Conservation (phyloP, 2,329 filamentous ascomycete species). For the Escovopsis sp. region DNA sequence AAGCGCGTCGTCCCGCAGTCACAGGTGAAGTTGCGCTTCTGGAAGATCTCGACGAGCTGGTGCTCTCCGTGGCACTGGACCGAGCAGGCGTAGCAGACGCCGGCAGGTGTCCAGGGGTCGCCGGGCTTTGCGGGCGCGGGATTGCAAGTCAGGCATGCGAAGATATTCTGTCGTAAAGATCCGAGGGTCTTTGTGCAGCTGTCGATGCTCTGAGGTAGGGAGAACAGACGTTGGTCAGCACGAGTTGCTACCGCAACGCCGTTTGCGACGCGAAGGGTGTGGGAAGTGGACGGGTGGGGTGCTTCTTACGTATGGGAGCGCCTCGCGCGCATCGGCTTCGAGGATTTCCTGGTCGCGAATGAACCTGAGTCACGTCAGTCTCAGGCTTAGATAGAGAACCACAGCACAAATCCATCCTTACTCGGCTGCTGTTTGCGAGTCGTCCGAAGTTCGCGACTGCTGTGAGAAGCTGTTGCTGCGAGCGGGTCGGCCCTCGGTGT, state of each 20-base stretch:
- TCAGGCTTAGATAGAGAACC: too few species aligned
- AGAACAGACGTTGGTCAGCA: too few species aligned
- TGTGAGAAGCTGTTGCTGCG: slow-evolving; percentile 47
- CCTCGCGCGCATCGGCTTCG: slow-evolving; percentile 89
- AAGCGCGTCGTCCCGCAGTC: slow-evolving; percentile 87
- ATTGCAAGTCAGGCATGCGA: slow-evolving; percentile 88
- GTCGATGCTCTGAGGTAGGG: slow-evolving; percentile 60
- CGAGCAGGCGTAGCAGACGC: slow-evolving; percentile 91
- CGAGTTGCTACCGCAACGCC: too few species aligned
- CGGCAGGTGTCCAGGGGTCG: slow-evolving; percentile 45
- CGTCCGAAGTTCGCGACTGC: slow-evolving; percentile 38
- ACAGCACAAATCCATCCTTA: slow-evolving; percentile 18
- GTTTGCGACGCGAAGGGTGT: slow-evolving; percentile 4
- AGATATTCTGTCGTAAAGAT: slow-evolving; percentile 72
- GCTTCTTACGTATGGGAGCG: slow-evolving; percentile 69
- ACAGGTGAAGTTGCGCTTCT: slow-evolving; percentile 88
- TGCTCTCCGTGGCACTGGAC: slow-evolving; percentile 96
- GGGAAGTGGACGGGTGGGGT: not conserved
- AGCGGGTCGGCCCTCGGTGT: slow-evolving; percentile 12
- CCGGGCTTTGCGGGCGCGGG: slow-evolving; percentile 52
- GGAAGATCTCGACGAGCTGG: slow-evolving; percentile 86
- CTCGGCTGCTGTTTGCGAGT: slow-evolving; percentile 62
- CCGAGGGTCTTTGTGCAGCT: slow-evolving; percentile 85
- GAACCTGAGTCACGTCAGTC: slow-evolving; percentile 41
- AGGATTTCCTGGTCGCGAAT: slow-evolving; percentile 80